A percentile compares a stretch with the other conserved stretches of the same genome.
Evolutionary conservation across 2,329 filamentous ascomycete genomes (phyloP).

Genomic region (Emergomyces pasteurianus): DNA sequence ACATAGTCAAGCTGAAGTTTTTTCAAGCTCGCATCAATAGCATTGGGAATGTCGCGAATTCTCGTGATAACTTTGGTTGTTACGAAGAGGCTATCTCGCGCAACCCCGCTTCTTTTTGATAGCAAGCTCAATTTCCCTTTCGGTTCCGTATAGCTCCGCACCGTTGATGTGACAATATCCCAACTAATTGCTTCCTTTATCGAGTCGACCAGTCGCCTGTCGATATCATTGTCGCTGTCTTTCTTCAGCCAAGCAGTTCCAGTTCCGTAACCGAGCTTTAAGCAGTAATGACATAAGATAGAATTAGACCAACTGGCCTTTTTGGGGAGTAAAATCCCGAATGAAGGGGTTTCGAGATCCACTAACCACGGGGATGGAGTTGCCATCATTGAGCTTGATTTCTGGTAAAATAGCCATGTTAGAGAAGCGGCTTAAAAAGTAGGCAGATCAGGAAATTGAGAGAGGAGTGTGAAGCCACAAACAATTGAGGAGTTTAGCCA

Average conservation of each 20-base stretch:
- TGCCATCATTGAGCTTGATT: slow-evolving; percentile 45
- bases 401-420: slow-evolving; percentile 23
- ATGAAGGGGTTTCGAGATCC: not conserved
- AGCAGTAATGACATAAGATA: not conserved
- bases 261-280: slow-evolving; percentile 47
- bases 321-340: not conserved
- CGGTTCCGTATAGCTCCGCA: slow-evolving; percentile 45
- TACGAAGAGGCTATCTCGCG: slow-evolving; percentile 38
- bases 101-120: slow-evolving; percentile 36
- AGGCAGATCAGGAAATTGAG: not conserved
- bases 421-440: not conserved
- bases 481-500: not conserved
- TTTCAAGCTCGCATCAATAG: slow-evolving; percentile 45
- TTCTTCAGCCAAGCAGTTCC: slow-evolving; percentile 55
- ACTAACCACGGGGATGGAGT: slow-evolving; percentile 36
- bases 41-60: slow-evolving; percentile 43
- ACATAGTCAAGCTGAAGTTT: slow-evolving; percentile 51
- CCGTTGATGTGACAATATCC: slow-evolving; percentile 54
- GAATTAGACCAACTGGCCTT: not conserved
- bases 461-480: not conserved
- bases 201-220: slow-evolving; percentile 43
- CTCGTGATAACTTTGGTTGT: slow-evolving; percentile 47
- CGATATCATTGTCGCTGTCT: slow-evolving; percentile 35
- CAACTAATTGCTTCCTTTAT: slow-evolving; percentile 46
- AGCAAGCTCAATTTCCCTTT: slow-evolving; percentile 37